Conservation (phyloP, 2,329 filamentous ascomycete genomes). For the Grosmannia serpens region DNA sequence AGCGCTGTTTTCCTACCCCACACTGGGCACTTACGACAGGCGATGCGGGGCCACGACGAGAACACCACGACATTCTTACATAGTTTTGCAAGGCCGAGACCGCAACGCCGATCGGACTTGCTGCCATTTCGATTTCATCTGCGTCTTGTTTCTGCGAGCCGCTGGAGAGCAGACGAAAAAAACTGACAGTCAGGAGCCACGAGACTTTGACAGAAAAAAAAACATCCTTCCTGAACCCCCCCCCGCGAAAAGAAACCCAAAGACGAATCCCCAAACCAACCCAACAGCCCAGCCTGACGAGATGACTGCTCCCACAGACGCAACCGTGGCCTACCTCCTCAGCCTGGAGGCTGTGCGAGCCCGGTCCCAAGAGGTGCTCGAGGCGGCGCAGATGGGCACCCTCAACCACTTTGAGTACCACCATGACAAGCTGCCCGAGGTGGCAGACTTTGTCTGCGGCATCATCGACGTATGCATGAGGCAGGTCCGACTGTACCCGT, state of each 20-base stretch:
- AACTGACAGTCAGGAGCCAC: too few species aligned
- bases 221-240: too few species aligned
- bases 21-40: background rate
- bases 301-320: background rate
- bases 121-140: too few species aligned
- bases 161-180: too few species aligned
- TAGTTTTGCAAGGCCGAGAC: too few species aligned
- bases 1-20: background rate
- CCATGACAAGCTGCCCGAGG: background rate
- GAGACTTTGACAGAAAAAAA: too few species aligned
- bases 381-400: background rate
- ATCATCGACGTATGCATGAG: conserved; percentile 2
- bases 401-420: conserved; percentile 8
- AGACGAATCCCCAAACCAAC: too few species aligned
- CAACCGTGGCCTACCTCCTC: conserved; percentile 1
- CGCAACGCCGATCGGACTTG: too few species aligned
- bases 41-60: too few species aligned
- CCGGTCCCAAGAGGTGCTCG: background rate
- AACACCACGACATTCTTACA: too few species aligned
- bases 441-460: conserved; percentile 3
- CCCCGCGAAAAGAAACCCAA: too few species aligned
- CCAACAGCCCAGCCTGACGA: background rate
- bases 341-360: conserved; percentile 4
- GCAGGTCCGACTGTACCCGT: background rate
- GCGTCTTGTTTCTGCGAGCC: too few species aligned